Base-by-base conservation (phyloP, 2,329 filamentous ascomycete genomes). In the Epichloe uncinata region DNA sequence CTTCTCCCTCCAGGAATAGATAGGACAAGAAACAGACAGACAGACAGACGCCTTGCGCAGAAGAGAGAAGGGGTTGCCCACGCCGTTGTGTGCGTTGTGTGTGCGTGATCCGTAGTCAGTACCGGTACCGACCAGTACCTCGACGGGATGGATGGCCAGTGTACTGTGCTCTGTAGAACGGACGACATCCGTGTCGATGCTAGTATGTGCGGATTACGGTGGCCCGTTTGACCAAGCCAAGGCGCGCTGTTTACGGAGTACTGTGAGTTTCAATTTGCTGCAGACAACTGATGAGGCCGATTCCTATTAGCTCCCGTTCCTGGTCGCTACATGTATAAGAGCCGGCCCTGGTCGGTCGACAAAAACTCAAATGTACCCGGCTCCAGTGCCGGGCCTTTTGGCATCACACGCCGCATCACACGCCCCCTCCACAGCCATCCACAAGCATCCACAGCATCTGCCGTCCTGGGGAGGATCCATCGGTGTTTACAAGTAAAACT, bases 381-480 rank as follows among this genome's bases (percentile, higher is more conserved):
- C 60, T 68, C 69, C 69, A 73, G 65, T 74, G 68, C 73, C 71
- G 71, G 69, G 64, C 63, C 65, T 68, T 67, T 69, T 66, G 67
- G 40, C 63, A 64, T 71, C 67, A 68, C 67, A 69, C 67, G 63
- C n/a, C n/a, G n/a, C n/a, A n/a, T n/a, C n/a, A n/a, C n/a, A n/a
- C n/a, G n/a, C n/a, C n/a, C n/a, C n/a, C n/a, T n/a, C n/a, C n/a
- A n/a, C n/a, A n/a, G n/a, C n/a, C n/a, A n/a, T 51, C 49, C 45
- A 50, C 49, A 50, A 8, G 50, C 42, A 48, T 51, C 50, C 50
- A 51, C 50, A 69, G 58, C 63, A 70, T 68, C 66, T 70, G 65
- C 69, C 69, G 69, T 69, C 57, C 57, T 58, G 59, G 57, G 61
- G 58, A 49, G 51, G 48, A 63, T 67, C 68, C 63, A 63, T 65